Percentiles rank a stretch among this genome's conserved stretches.
Evolutionary conservation across 1,139 yeast genomes (phyloP).

Genomic region (Meyerozyma carpophila): DNA sequence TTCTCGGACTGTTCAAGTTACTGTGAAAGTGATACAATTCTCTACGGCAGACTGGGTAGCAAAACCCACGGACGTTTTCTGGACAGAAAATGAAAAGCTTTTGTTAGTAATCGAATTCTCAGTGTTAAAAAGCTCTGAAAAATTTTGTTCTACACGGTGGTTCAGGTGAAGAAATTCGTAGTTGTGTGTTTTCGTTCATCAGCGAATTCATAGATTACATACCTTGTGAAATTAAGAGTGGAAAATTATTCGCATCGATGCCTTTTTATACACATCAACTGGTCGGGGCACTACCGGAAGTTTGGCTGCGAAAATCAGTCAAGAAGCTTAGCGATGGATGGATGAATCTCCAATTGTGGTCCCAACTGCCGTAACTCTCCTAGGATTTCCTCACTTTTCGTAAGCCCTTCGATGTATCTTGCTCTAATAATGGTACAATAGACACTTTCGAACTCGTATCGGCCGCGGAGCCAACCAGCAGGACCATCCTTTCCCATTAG

Average conservation of each 20-base stretch:
- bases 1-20: neutral
- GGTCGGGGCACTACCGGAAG: slow-evolving; percentile 3
- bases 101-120: slow-evolving; percentile 19
- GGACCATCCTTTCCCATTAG: neutral
- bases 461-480: slow-evolving; percentile 17
- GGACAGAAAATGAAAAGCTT: neutral
- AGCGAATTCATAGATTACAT: slow-evolving; percentile 11
- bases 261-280: slow-evolving; percentile 2
- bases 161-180: slow-evolving; percentile 70
- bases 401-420: neutral
- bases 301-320: slow-evolving; percentile 4
- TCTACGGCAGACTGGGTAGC: no score
- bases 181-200: slow-evolving; percentile 39
- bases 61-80: neutral
- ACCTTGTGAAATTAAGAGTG: slow-evolving; percentile 2
- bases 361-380: neutral
- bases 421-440: neutral
- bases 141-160: slow-evolving; percentile 46
- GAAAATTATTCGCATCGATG: slow-evolving; percentile 3
- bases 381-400: neutral
- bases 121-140: slow-evolving; percentile 72
- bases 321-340: neutral
- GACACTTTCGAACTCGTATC: neutral
- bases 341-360: neutral
- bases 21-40: neutral